phyloP scores from a whole-genome alignment of 176 grass and related monocot genomes.

The Eleusine coracana region DNA sequence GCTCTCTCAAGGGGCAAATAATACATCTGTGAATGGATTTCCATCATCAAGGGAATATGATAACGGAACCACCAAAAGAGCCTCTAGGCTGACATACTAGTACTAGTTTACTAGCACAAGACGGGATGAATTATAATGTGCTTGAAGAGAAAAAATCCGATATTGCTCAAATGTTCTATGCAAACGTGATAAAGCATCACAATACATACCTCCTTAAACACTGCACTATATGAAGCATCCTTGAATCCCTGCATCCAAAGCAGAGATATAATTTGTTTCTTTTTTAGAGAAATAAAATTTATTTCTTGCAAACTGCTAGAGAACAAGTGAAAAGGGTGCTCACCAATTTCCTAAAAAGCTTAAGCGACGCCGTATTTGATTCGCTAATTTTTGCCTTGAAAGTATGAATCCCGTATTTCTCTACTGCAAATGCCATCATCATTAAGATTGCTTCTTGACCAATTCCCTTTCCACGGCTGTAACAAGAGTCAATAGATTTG shows the following conservation, averaged over 20 bases:
- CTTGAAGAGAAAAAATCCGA: not conserved
- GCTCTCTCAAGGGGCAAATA: not conserved
- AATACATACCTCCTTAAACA: constrained; percentile 74
- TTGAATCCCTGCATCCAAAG: constrained; percentile 64
- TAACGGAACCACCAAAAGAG: not conserved
- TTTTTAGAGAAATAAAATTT: no score
- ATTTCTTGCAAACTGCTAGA: constrained; percentile 4
- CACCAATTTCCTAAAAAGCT: constrained; percentile 87
- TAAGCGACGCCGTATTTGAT: constrained; percentile 76
- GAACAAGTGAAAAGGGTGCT: not conserved
- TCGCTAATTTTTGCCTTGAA: constrained; percentile 90
- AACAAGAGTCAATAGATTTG: not conserved
- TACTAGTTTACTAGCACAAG: not conserved
- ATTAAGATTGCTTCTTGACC: constrained; percentile 68
- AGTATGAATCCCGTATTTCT: constrained; percentile 70
- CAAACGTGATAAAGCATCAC: not conserved
- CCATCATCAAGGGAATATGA: no score
- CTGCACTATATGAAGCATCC: constrained; percentile 72
- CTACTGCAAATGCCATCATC: constrained; percentile 88
- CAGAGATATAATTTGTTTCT: constrained; percentile 3
- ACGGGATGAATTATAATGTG: not conserved
- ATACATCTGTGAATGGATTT: not conserved
- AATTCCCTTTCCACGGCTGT: constrained; percentile 78
- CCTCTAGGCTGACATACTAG: not conserved
- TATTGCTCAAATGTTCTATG: not conserved